Percentiles rank a stretch among this genome's conserved stretches.
Conservation (phyloP, 139 green algal genomes). For the Raphidocelis subcapitata region DNA sequence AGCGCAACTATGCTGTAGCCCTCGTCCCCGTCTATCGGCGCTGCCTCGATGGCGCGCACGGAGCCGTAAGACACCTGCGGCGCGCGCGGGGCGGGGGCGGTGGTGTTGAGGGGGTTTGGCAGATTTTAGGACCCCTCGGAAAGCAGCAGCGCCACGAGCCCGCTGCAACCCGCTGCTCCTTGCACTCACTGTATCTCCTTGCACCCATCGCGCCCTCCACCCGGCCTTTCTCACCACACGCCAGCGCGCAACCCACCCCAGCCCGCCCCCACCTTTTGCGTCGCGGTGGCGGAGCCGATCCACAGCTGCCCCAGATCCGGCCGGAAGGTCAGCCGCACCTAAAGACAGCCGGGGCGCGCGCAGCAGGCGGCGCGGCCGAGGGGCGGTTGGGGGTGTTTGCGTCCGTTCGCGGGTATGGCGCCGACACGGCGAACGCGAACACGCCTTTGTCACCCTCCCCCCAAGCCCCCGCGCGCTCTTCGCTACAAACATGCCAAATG, state of each 20-base stretch:
- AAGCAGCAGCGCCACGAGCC: neutral
- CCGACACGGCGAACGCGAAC: no score
- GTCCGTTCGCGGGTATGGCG: no score
- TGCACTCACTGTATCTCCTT: neutral
- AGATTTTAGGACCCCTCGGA: constrained; percentile 8
- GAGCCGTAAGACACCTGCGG: constrained; percentile 40
- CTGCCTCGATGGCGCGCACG: constrained; percentile 59
- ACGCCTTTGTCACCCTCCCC: no score
- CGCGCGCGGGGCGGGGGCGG: neutral
- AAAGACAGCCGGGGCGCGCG: neutral
- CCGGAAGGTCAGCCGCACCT: constrained; percentile 72
- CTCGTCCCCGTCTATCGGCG: constrained; percentile 50
- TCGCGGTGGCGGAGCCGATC: constrained; percentile 50
- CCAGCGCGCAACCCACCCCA: no score
- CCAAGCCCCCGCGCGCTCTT: no score
- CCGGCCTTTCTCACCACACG: neutral
- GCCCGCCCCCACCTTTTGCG: constrained; percentile 53
- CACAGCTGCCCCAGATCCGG: constrained; percentile 59
- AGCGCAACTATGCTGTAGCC: constrained; percentile 55
- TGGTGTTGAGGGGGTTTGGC: neutral
- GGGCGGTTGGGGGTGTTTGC: no score
- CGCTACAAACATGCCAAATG: no score
- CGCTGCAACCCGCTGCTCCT: neutral
- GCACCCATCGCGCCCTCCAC: neutral
- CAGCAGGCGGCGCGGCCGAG: neutral